Base-by-base conservation (phyloP, 106 monocot species). In the Dendrobium huoshanense region DNA sequence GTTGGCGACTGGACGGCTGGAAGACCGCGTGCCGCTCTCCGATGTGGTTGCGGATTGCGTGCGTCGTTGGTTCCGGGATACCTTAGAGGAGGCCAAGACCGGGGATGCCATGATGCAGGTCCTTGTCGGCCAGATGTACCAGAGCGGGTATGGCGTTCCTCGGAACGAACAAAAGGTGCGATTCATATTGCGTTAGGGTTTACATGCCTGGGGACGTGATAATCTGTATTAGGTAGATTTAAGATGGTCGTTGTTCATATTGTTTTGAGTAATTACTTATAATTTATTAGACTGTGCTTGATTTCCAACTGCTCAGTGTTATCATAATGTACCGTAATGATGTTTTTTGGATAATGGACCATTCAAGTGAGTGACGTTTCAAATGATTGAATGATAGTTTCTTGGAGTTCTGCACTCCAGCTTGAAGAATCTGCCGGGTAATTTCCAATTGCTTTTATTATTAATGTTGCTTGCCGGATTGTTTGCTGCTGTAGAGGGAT, bases 61-160 rank as follows among this genome's bases (percentile, higher is more conserved):
- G 43, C 68, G 73, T 77, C 73, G 97, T 73, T 97, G 97, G 97
- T 97, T 97, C 79, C 87, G 91, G 79, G 97, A 97, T 75, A 74
- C 97, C 55, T 89, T 92, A 55, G 92, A 89, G 89, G 97, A 94
- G 82, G 97, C 92, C 44, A 86, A 55, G 84, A 78, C 72, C 29
- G 97, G 97, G 11, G 94, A 97, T 85, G 67, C 83, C 25, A 72
- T 85, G 77, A 97, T 94, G 94, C 94, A 94, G 86, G 90, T 97
- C 11, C 85, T 94, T 25, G 92, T 97, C 4, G 92, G 88, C 45
- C 96, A 96, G 92, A 96, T 97, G 97, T 97, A 94, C 79, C 82
- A 84, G 51, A 88, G 64, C 47, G 97, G 97, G 31, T 97, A 97
- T 49, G 97, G 97, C 4, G 76, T 92, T 49, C 73, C 80, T 37